Evolutionary conservation across 169 alveolate genomes (phyloP).

Genomic region (Eimeria maxima): DNA sequence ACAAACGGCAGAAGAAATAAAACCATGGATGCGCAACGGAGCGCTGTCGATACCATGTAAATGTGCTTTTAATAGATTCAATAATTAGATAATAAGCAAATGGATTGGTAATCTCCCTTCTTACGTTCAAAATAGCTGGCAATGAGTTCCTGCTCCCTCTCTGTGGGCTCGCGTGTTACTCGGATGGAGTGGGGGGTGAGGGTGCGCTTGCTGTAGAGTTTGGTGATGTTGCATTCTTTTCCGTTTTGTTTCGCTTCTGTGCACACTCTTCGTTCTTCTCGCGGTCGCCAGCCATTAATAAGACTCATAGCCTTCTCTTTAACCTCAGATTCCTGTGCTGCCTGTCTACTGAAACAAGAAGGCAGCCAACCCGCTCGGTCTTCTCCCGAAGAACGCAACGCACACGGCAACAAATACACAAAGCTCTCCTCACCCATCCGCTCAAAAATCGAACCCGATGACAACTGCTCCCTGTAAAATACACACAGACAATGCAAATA

Average conservation of each 20-base stretch:
- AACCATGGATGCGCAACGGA: neutral
- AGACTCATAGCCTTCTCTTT: neutral
- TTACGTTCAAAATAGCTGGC: neutral
- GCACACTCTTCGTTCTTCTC: neutral
- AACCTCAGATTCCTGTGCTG: neutral
- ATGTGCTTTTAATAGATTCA: neutral
- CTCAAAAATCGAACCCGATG: neutral
- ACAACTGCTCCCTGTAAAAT: too few species aligned
- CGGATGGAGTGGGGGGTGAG: slow-evolving; percentile 12
- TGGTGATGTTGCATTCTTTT: too few species aligned
- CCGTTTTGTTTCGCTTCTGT: neutral
- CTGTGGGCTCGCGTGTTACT: neutral
- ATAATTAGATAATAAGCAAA: too few species aligned
- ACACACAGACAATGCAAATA: neutral
- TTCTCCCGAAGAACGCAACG: slow-evolving; percentile 73
- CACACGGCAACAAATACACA: slow-evolving; percentile 54
- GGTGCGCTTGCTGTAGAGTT: too few species aligned
- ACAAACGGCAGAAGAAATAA: neutral
- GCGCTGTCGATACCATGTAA: neutral
- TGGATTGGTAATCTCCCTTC: neutral
- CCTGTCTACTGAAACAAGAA: neutral
- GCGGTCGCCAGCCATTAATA: neutral
- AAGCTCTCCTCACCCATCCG: slow-evolving; percentile 37
- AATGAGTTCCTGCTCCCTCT: neutral
- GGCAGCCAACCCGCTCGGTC: slow-evolving; percentile 75